Evolutionary conservation across 2,329 filamentous ascomycete genomes (phyloP).

Genomic region (Trichocomaceae sp.): DNA sequence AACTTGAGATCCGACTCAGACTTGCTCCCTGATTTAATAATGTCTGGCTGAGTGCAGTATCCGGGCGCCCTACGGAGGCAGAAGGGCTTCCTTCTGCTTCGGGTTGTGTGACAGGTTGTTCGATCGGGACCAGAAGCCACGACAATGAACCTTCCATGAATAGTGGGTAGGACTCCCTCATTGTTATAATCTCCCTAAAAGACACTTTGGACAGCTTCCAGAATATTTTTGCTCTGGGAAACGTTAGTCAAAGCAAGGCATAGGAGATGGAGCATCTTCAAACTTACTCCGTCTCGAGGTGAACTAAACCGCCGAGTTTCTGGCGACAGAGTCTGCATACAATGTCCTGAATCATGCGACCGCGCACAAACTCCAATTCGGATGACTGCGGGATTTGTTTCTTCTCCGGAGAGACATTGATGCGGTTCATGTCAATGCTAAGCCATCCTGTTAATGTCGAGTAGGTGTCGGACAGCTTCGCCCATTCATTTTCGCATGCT

Average conservation of each 20-base stretch:
- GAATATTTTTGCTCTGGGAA: conserved; percentile 30
- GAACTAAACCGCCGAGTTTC: conserved; percentile 31
- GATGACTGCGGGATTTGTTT: conserved; percentile 33
- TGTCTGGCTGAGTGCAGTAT: conserved; percentile 26
- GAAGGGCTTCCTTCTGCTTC: conserved; percentile 23
- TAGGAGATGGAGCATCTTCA: background rate
- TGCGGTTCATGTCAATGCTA: conserved; percentile 33
- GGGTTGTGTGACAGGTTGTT: conserved; percentile 12
- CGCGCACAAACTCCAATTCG: conserved; percentile 29
- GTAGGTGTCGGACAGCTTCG: conserved; percentile 33
- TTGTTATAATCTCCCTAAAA: conserved; percentile 35
- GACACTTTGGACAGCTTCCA: conserved; percentile 36
- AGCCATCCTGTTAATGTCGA: conserved; percentile 32
- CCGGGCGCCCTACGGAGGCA: conserved; percentile 16
- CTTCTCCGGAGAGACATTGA: conserved; percentile 30
- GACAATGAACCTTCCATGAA: conserved; percentile 31
- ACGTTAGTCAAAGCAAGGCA: background rate
- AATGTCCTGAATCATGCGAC: conserved; percentile 32
- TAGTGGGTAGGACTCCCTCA: conserved; percentile 31
- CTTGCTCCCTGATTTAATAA: conserved; percentile 33
- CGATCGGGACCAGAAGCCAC: conserved; percentile 21
- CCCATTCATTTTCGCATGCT: conserved; percentile 38
- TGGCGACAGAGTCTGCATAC: conserved; percentile 34
- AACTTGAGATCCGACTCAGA: conserved; percentile 33
- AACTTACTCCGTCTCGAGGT: conserved; percentile 31